Conservation (phyloP, 2,329 filamentous ascomycete genomes). For the Penicillium frequentans region DNA sequence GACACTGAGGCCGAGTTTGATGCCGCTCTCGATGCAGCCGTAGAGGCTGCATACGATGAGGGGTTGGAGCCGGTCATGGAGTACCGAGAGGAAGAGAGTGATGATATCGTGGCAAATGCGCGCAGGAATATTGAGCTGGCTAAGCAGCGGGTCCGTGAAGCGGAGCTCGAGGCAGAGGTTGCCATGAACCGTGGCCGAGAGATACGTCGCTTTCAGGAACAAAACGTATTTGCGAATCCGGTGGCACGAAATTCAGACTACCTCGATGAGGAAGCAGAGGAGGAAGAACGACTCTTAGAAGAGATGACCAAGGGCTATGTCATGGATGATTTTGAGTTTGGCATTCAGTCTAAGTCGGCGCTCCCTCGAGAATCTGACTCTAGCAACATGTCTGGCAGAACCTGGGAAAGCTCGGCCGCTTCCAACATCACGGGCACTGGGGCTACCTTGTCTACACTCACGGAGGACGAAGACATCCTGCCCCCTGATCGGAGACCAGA, state of each 20-base stretch:
- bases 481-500: conserved; percentile 36
- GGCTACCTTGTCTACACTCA: conserved; percentile 69
- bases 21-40: conserved; percentile 88
- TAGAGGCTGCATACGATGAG: conserved; percentile 94
- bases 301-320: conserved; percentile 84
- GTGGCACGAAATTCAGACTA: conserved; percentile 44
- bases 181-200: conserved; percentile 62
- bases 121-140: conserved; percentile 70
- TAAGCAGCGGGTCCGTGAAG: conserved; percentile 72
- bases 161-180: conserved; percentile 67
- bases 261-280: conserved; percentile 65
- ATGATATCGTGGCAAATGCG: conserved; percentile 49
- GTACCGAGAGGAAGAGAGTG: conserved; percentile 30
- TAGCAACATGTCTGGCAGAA: conserved; percentile 72
- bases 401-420: conserved; percentile 76
- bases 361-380: conserved; percentile 79
- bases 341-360: conserved; percentile 64
- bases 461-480: conserved; percentile 58
- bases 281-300: conserved; percentile 74
- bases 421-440: conserved; percentile 70
- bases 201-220: conserved; percentile 46
- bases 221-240: conserved; percentile 20
- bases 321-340: conserved; percentile 80
- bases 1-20: conserved; percentile 89
- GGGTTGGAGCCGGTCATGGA: conserved; percentile 69